Conservation (phyloP, 202 grass and related monocot species). For the Carex arenaria region DNA sequence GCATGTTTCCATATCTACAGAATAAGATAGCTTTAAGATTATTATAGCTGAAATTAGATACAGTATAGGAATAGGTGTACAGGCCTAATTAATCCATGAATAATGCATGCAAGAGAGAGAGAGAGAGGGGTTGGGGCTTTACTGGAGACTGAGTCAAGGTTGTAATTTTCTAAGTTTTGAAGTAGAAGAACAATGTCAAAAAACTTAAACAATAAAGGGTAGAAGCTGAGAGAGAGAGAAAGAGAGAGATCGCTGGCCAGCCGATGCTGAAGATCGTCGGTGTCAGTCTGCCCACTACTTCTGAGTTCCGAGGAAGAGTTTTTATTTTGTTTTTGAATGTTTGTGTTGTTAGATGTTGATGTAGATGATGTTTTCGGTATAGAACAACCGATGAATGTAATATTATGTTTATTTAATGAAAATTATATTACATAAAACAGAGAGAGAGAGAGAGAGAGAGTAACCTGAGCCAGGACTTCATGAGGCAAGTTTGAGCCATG, state of each 20-base stretch:
- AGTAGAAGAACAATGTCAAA: neutral
- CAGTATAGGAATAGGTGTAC: neutral
- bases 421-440: no score
- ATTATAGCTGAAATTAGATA: neutral
- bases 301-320: no score
- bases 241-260: no score
- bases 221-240: neutral
- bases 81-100: neutral
- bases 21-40: neutral
- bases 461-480: slow-evolving; percentile 22
- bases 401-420: no score
- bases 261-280: no score
- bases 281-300: no score
- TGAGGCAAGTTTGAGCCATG: slow-evolving; percentile 20
- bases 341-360: no score
- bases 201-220: neutral
- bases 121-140: neutral
- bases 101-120: no score
- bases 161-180: neutral
- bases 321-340: no score
- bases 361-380: no score
- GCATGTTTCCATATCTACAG: slow-evolving; percentile 16
- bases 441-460: neutral
- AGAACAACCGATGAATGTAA: no score
- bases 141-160: neutral